Evolutionary conservation across 331 rosid genomes (phyloP).

Genomic region (Acacia pycnantha): DNA sequence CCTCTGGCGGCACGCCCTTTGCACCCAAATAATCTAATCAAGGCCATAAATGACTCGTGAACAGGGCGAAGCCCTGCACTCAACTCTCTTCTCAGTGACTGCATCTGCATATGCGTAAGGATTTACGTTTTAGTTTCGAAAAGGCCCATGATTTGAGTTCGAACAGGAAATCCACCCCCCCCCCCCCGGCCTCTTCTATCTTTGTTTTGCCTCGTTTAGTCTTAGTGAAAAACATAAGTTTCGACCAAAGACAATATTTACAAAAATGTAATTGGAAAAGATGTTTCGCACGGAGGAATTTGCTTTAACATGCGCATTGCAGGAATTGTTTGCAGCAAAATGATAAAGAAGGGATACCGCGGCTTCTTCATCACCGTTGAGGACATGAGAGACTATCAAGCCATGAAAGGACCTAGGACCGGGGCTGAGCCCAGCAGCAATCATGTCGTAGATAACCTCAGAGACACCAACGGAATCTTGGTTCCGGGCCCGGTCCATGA

Average conservation of each 20-base stretch:
- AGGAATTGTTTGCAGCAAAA: neutral
- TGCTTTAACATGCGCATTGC: neutral
- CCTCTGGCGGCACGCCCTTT: slow-evolving; percentile 70
- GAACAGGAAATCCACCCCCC: neutral
- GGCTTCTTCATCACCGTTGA: slow-evolving; percentile 71
- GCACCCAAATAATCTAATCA: slow-evolving; percentile 74
- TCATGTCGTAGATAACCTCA: slow-evolving; percentile 86
- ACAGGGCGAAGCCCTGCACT: slow-evolving; percentile 91
- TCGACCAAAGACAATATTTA: neutral
- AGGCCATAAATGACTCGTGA: slow-evolving; percentile 78
- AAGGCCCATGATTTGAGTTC: neutral
- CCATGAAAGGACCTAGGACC: slow-evolving; percentile 97
- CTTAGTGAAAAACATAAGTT: neutral
- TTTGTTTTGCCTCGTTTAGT: neutral
- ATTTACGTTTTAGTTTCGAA: neutral
- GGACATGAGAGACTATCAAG: slow-evolving; percentile 69
- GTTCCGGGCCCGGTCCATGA: slow-evolving; percentile 78
- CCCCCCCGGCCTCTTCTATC: neutral
- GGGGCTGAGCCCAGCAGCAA: slow-evolving; percentile 87
- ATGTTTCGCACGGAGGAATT: neutral
- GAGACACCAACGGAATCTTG: slow-evolving; percentile 70
- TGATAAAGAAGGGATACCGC: slow-evolving; percentile 47
- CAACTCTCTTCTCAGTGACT: slow-evolving; percentile 75
- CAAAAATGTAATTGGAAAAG: neutral
- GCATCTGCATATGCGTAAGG: slow-evolving; percentile 53